phyloP scores from a whole-genome alignment of 768 basidiomycete species.

The Rubroboletus satanas region DNA sequence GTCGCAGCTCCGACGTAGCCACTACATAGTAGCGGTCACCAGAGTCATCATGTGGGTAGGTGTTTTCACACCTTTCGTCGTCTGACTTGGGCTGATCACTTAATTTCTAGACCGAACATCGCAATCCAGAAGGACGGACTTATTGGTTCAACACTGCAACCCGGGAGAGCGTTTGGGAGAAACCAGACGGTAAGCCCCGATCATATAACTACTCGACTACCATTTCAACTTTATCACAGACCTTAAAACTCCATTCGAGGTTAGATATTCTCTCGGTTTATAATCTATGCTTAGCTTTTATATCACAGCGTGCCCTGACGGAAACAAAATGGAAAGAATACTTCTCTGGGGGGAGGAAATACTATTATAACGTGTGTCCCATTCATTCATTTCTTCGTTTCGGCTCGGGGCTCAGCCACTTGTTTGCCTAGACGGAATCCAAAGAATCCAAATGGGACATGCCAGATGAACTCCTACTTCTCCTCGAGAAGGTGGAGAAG shows the following conservation, averaged over 20 bases:
- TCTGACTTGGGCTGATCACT: conserved; percentile 2
- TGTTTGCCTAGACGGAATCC: conserved; percentile 56
- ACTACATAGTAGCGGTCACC: background rate
- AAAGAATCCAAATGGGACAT: conserved; percentile 98
- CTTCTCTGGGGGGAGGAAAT: conserved; percentile 85
- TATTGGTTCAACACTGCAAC: conserved; percentile 95
- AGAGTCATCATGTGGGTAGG: conserved; percentile 31
- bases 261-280: conserved; percentile 29
- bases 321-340: conserved; percentile 97
- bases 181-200: conserved; percentile 73
- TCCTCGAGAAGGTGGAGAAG: conserved; percentile 83
- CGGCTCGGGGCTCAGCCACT: background rate
- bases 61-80: background rate
- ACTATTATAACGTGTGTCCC: conserved; percentile 75
- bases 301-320: conserved; percentile 69
- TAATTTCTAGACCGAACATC: conserved; percentile 74
- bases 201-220: background rate
- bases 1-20: background rate
- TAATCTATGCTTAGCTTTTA: conserved; percentile 4
- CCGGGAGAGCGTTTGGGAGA: conserved; percentile 96
- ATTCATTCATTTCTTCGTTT: background rate
- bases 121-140: conserved; percentile 93
- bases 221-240: conserved; percentile 42
- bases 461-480: conserved; percentile 85
- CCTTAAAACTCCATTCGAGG: conserved; percentile 90